phyloP scores from a whole-genome alignment of 2,329 filamentous ascomycete genomes.

The Talaromyces rugulosus region DNA sequence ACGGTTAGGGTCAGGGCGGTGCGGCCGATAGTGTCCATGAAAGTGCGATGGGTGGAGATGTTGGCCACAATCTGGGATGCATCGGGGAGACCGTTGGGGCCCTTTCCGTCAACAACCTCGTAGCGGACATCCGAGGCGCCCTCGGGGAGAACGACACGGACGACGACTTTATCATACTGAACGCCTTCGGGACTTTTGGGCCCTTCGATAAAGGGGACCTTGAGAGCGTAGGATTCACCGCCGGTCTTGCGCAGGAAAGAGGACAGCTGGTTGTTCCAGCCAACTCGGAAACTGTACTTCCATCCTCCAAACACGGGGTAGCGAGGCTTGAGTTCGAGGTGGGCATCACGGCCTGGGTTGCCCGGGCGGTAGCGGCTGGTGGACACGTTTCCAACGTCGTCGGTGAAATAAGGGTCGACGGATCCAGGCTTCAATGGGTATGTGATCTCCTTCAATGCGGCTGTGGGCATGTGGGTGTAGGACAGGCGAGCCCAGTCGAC shows the following conservation, averaged over 20 bases:
- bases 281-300: constrained; percentile 96
- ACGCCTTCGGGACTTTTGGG: constrained; percentile 81
- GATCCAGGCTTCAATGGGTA: constrained; percentile 77
- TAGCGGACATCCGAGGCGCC: constrained; percentile 61
- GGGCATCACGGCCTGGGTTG: constrained; percentile 69
- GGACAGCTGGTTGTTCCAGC: constrained; percentile 85
- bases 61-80: constrained; percentile 47
- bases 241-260: constrained; percentile 64
- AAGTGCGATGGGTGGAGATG: constrained; percentile 73
- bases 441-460: constrained; percentile 75
- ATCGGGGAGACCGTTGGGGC: constrained; percentile 65
- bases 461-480: constrained; percentile 69
- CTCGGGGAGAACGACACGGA: constrained; percentile 85
- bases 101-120: constrained; percentile 72
- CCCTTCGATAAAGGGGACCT: constrained; percentile 88
- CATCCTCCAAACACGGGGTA: constrained; percentile 97
- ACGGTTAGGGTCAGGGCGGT: constrained; percentile 77
- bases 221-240: constrained; percentile 73
- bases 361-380: constrained; percentile 75
- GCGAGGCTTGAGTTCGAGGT: constrained; percentile 84
- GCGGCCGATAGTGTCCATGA: constrained; percentile 88
- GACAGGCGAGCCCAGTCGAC: constrained; percentile 68
- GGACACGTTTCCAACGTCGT: constrained; percentile 94
- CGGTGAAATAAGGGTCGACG: constrained; percentile 86
- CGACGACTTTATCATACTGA: constrained; percentile 74